Evolutionary conservation across 352 stramenopile species (phyloP).

Genomic region (Phytophthora pistaciae): DNA sequence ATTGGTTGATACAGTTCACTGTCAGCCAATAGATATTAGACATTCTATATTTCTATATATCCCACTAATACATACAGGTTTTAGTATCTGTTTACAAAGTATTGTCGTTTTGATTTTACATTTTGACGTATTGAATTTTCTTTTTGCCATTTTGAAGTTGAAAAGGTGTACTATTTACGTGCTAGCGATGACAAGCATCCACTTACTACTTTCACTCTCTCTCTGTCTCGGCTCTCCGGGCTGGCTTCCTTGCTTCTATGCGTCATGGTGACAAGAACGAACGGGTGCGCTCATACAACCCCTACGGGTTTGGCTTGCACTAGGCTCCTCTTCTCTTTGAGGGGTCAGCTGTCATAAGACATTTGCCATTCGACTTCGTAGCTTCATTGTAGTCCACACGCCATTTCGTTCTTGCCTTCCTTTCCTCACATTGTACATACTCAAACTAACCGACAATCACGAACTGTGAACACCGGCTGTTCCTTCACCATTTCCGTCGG

Average conservation of each 20-base stretch:
- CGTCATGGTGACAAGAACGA: constrained; percentile 31
- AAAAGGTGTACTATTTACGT: background rate
- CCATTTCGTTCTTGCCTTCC: constrained; percentile 45
- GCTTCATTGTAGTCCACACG: constrained; percentile 51
- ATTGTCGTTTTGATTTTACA: too few relatives aligned
- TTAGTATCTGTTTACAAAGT: too few relatives aligned
- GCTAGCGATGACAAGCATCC: constrained; percentile 6
- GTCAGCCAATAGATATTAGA: too few relatives aligned
- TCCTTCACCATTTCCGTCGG: constrained; percentile 24
- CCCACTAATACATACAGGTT: too few relatives aligned
- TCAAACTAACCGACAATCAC: constrained; percentile 43
- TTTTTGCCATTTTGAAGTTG: too few relatives aligned
- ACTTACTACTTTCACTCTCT: constrained; percentile 36
- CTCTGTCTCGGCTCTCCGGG: constrained; percentile 9
- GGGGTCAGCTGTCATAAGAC: constrained; percentile 25
- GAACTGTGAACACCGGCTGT: constrained; percentile 24
- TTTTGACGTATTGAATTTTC: too few relatives aligned
- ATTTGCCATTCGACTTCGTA: constrained; percentile 39
- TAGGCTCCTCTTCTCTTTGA: constrained; percentile 45
- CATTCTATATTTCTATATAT: too few relatives aligned
- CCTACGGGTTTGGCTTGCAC: constrained; percentile 23
- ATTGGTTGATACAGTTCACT: too few relatives aligned
- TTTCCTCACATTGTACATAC: constrained; percentile 53
- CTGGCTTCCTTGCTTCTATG: constrained; percentile 30
- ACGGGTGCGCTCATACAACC: constrained; percentile 23